Evolutionary conservation across 495 filamentous ascomycete species (phyloP), one percentile per base, ranked within the genome.

Genomic region (Penicillium diatomitis): DNA sequence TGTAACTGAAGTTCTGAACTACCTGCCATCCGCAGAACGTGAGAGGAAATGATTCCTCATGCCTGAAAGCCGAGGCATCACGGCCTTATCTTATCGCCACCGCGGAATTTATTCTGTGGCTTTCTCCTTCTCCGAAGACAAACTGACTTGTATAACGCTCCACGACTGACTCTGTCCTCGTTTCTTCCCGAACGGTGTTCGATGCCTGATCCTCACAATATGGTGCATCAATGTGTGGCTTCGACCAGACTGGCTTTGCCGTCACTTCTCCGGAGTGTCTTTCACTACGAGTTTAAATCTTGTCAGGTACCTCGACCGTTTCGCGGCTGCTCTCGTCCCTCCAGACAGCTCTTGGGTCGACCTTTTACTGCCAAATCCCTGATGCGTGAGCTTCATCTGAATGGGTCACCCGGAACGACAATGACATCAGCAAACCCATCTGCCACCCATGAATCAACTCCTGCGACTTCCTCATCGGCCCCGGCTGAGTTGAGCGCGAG

Each of bases 241-340:
- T 62, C 67, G 2, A 53, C 65, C 3, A 60, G 38, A 8, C 20
- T 64, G 49, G 56, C 61, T 3, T 36, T 68, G 4, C 51, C 63
- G 8, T 50, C 43, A 0, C 31, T 63, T 11, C 37, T 68, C 12
- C 57, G 56, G 32, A 52, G 51, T 43, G 38, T 61, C 32, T 54
- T 64, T 43, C 57, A 53, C 38, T 51, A 60, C 4, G 56, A 69
- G 34, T 33, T 60, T 33, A 48, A 54, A n/a, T n/a, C 41, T 28
- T 44, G 57, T 9, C 9, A 48, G n/a, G 44, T 32, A 41, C 32
- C 46, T 32, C 39, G 44, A 32, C 12, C 29, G 28, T 30, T 39
- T 32, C 37, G 41, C 35, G 11, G 28, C 36, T 41, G 28, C 41
- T n/a, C 34, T 48, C 42, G 46, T 41, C 44, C 12, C 28, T 46